Percentiles rank a stretch among this genome's conserved stretches.
These are phyloP conservation scores for Penicillium decumbens DNA, from an alignment of 2,329 filamentous ascomycete genomes.

Conservation along the genomic window DNA sequence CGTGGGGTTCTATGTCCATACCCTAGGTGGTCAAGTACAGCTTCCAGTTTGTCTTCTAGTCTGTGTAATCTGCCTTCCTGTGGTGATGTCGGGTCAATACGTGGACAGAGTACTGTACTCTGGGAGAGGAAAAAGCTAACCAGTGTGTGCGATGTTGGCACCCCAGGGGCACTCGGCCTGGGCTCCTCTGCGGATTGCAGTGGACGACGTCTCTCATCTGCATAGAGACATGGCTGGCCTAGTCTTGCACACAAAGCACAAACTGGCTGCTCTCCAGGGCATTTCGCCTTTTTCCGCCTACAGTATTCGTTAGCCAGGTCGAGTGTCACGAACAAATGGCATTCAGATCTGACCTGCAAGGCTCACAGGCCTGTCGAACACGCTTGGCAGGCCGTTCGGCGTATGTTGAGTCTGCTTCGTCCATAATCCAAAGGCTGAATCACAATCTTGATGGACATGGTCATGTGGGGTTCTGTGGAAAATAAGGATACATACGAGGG, in stretches of 20 bases:
- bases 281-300: constrained; percentile 51
- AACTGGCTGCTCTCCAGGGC: constrained; percentile 48
- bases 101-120: neutral
- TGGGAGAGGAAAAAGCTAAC: constrained; percentile 10
- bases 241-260: constrained; percentile 51
- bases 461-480: neutral
- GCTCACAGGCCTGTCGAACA: constrained; percentile 42
- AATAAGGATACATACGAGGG: neutral
- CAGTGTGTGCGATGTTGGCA: constrained; percentile 16
- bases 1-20: constrained; percentile 16
- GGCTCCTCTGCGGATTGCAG: constrained; percentile 11
- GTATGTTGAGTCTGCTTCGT: constrained; percentile 13
- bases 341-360: constrained; percentile 35
- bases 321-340: neutral
- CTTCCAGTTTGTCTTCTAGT: constrained; percentile 32
- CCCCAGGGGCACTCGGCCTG: constrained; percentile 9
- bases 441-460: neutral
- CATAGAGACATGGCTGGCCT: constrained; percentile 46
- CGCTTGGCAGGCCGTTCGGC: constrained; percentile 32
- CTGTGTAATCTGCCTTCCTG: constrained; percentile 34
- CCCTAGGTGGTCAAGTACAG: constrained; percentile 36
- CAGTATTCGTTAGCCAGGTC: constrained; percentile 6
- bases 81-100: neutral
- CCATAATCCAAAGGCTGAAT: constrained; percentile 1
- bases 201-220: constrained; percentile 30